Percentiles rank a stretch among this genome's conserved stretches.
Conservation (phyloP, 1,284 basidiomycete genomes). For the Nidula niveotomentosa region DNA sequence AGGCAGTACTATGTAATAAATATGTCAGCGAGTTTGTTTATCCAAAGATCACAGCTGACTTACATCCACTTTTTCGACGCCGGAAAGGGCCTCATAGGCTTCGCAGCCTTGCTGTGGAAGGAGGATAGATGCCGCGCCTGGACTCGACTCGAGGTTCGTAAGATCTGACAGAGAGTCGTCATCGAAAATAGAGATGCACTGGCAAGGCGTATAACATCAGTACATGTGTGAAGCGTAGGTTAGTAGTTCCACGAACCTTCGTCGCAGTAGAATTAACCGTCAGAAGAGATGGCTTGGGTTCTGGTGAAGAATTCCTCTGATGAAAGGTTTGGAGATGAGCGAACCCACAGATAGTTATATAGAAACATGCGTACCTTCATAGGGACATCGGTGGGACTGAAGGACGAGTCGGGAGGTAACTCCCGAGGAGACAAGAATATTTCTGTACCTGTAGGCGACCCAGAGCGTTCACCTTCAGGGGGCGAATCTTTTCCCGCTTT, state of each 20-base stretch:
- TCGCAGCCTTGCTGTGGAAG: constrained; percentile 38
- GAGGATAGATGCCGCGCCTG: neutral
- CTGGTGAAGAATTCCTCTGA: neutral
- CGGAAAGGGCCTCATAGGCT: constrained; percentile 52
- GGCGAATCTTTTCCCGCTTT: neutral
- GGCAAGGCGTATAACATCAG: too few species aligned
- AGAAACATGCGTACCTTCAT: constrained; percentile 3
- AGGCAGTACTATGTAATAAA: constrained; percentile 56
- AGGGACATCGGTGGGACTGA: constrained; percentile 5
- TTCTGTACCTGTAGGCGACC: too few species aligned
- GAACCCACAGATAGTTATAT: too few species aligned
- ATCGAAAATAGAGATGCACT: too few species aligned
- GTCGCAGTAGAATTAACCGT: neutral
- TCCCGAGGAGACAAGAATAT: constrained; percentile 11
- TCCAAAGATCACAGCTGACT: constrained; percentile 14
- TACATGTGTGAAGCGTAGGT: too few species aligned
- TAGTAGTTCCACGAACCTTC: constrained; percentile 6
- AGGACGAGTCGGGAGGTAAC: constrained; percentile 14
- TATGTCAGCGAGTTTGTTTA: constrained; percentile 1
- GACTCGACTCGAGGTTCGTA: neutral
- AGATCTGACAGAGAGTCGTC: neutral
- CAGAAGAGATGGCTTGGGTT: neutral
- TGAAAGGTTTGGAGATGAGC: too few species aligned
- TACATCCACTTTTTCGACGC: constrained; percentile 58
- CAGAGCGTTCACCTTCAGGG: too few species aligned